phyloP scores from a whole-genome alignment of 106 monocot genomes.

The Amphibolis antarctica region DNA sequence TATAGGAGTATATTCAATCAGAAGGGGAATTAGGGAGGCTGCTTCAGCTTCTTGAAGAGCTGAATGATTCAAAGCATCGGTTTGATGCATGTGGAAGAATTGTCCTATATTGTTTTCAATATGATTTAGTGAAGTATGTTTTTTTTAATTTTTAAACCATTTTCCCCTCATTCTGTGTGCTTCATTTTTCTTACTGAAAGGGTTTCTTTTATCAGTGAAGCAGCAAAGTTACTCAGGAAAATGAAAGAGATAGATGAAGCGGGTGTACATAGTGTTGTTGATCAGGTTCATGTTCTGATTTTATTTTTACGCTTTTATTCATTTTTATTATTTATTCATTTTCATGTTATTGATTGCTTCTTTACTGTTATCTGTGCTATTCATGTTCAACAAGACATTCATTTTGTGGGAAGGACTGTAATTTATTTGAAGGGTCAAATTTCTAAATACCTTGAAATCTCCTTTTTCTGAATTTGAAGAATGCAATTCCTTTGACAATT shows the following conservation, averaged over 20 bases:
- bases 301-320: neutral
- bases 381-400: too few species aligned
- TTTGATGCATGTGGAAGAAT: conserved; percentile 80
- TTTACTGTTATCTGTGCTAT: too few species aligned
- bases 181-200: conserved; percentile 3
- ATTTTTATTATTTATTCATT: neutral
- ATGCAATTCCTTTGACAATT: too few species aligned
- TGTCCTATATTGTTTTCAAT: conserved; percentile 55
- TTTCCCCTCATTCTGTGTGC: neutral
- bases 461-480: too few species aligned
- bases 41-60: conserved; percentile 52
- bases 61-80: conserved; percentile 50
- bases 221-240: conserved; percentile 49
- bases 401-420: too few species aligned
- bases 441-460: too few species aligned
- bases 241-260: conserved; percentile 50
- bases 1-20: conserved; percentile 32
- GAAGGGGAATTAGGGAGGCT: conserved; percentile 35
- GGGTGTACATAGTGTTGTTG: conserved; percentile 48
- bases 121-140: conserved; percentile 40
- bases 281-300: conserved; percentile 45
- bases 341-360: neutral
- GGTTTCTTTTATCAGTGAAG: conserved; percentile 31
- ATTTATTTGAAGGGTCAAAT: too few species aligned
- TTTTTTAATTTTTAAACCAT: neutral